Evolutionary conservation across 2,329 filamentous ascomycete species (phyloP).

Genomic region (Didymosphaeria variabile): DNA sequence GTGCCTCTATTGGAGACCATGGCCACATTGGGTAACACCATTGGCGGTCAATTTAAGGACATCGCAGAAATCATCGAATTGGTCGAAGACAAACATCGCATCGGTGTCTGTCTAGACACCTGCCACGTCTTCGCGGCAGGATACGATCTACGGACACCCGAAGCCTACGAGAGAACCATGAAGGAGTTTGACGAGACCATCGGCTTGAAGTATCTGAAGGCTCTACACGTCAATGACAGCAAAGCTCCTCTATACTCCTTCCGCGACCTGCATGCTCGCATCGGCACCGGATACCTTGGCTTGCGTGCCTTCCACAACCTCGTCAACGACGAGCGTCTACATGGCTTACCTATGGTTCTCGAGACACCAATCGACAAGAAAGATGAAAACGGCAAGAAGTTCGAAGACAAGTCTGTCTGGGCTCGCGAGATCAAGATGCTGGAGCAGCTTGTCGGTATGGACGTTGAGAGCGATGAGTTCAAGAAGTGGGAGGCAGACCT

Average conservation of each 20-base stretch:
- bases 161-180: slow-evolving; percentile 77
- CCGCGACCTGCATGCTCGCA: slow-evolving; percentile 93
- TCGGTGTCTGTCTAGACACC: slow-evolving; percentile 96
- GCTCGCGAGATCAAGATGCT: slow-evolving; percentile 94
- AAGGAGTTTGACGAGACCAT: slow-evolving; percentile 79
- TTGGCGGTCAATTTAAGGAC: slow-evolving; percentile 87
- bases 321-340: slow-evolving; percentile 81
- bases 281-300: slow-evolving; percentile 92
- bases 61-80: slow-evolving; percentile 82
- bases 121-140: slow-evolving; percentile 96
- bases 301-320: slow-evolving; percentile 89
- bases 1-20: slow-evolving; percentile 93
- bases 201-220: slow-evolving; percentile 80
- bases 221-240: slow-evolving; percentile 93
- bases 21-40: slow-evolving; percentile 84
- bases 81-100: slow-evolving; percentile 80
- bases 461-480: slow-evolving; percentile 79
- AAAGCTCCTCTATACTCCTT: slow-evolving; percentile 86
- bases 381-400: slow-evolving; percentile 67
- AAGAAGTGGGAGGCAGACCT: slow-evolving; percentile 69
- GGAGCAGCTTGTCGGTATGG: slow-evolving; percentile 86
- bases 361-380: slow-evolving; percentile 91
- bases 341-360: slow-evolving; percentile 86
- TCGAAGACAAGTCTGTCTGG: slow-evolving; percentile 86
- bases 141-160: slow-evolving; percentile 83